Base-by-base conservation (phyloP, 1,139 yeast species). In the Yamadazyma dendronema region DNA sequence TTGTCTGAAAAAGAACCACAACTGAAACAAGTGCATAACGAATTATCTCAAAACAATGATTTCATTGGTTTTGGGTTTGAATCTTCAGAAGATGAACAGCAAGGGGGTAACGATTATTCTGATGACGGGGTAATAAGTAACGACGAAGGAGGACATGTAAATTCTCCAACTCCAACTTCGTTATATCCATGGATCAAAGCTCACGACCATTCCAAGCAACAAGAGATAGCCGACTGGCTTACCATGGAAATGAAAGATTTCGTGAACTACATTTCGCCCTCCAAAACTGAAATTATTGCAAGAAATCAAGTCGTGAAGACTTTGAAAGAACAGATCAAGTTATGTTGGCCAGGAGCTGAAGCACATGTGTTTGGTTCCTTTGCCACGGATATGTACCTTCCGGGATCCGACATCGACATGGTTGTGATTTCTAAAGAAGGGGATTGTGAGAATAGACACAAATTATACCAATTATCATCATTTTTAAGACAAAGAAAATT, bases 351-450 rank as follows among this genome's bases (percentile, higher is more conserved):
- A 1, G 87, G 80, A 44, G 83, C 95, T 3, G 84, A 83, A 40
- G 77, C 85, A 8, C 85, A 83, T 49, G 96, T 90, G 12, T 92
- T 94, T 67, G 99, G 99, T 0, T 89, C 97, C 0, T 87, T 80
- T 58, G 97, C 98, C 0, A 90, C 98, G 0, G 97, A 90, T 56
- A 65, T 94, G 44, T 92, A 90, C 53, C 67, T 94, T 17, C 98
- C 98, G 0, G 96, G 96, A 1, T 88, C 97, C 0, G 99, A 94
- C 67, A 89, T 94, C 25, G 99, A 94, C 61, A 82, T 94, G 82
- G 97, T 90, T 30, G 77, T 94, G 19, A 69, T 83, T 7, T 84
- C 96, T 9, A 65, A 70, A 13, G 59, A 70, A 3, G 84, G 85
- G 3, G 75, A 76, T 48, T 82, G 84, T 54, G 94, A 81, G 46